Conservation (phyloP, 345 rosid genomes). For the Noccaea caerulescens region DNA sequence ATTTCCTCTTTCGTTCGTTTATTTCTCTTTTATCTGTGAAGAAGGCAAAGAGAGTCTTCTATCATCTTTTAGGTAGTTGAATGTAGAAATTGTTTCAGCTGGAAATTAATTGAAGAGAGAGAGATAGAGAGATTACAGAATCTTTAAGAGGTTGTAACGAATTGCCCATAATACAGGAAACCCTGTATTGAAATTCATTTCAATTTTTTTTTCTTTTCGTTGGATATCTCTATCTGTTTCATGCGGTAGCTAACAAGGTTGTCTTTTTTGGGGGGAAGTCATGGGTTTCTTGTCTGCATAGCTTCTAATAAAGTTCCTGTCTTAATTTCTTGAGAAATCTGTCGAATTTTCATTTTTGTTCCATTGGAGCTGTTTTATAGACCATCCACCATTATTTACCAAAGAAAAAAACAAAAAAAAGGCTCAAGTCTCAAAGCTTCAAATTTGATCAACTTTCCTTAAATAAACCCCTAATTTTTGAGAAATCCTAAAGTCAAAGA, state of each 20-base stretch:
- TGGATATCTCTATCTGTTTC: constrained; percentile 21
- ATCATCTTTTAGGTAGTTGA: constrained; percentile 44
- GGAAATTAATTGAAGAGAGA: constrained; percentile 45
- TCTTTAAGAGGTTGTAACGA: constrained; percentile 53
- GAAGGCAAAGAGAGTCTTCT: constrained; percentile 17
- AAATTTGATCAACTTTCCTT: not conserved
- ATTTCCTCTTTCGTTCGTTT: constrained; percentile 12
- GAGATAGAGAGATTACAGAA: constrained; percentile 22
- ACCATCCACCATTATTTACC: not conserved
- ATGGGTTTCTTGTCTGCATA: constrained; percentile 38
- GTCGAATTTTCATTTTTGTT: constrained; percentile 41
- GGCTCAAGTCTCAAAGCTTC: constrained; percentile 11
- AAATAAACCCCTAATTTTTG: not conserved
- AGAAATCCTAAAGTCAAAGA: not conserved
- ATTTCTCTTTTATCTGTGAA: constrained; percentile 9
- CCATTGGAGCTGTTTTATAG: constrained; percentile 14
- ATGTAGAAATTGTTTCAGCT: constrained; percentile 36
- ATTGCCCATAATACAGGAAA: constrained; percentile 58
- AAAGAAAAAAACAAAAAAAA: not conserved
- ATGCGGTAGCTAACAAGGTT: constrained; percentile 6
- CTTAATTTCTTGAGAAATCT: constrained; percentile 36
- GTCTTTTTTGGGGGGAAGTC: constrained; percentile 8
- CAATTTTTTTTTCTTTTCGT: constrained; percentile 29
- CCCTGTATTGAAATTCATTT: constrained; percentile 21
- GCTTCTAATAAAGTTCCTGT: constrained; percentile 26